Evolutionary conservation across 2,329 filamentous ascomycete species (phyloP).

Genomic region (Aspergillus ochraceus): DNA sequence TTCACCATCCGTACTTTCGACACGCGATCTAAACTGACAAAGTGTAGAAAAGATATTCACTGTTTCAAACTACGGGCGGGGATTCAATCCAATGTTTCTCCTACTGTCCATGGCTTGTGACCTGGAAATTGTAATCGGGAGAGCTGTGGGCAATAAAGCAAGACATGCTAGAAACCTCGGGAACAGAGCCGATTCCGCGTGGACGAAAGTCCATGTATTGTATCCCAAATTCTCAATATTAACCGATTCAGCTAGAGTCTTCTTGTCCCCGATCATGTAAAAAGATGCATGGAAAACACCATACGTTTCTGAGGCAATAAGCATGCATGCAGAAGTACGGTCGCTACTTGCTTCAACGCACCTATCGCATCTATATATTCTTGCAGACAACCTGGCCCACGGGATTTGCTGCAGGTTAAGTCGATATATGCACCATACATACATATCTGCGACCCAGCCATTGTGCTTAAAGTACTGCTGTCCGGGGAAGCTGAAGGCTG

Average conservation of each 20-base stretch:
- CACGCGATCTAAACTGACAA: neutral
- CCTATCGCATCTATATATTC: neutral
- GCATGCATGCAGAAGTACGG: neutral
- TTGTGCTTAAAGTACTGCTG: neutral
- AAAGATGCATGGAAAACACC: neutral
- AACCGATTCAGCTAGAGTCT: neutral
- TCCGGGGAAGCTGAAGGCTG: neutral
- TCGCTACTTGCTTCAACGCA: neutral
- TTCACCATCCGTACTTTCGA: too few species aligned
- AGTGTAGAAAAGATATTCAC: neutral
- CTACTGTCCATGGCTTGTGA: neutral
- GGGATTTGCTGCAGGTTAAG: neutral
- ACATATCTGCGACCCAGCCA: neutral
- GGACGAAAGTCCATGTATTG: neutral
- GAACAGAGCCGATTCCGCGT: neutral
- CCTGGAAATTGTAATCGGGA: constrained; percentile 6
- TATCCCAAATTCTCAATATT: neutral
- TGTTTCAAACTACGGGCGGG: neutral
- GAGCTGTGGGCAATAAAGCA: neutral
- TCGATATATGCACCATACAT: neutral
- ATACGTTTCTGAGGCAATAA: neutral
- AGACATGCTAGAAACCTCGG: constrained; percentile 1
- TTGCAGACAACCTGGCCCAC: neutral
- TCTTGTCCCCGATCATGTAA: neutral
- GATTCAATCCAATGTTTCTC: constrained; percentile 1